Evolutionary conservation across 441 rosid species (phyloP).

Genomic region (Corymbia calophylla): DNA sequence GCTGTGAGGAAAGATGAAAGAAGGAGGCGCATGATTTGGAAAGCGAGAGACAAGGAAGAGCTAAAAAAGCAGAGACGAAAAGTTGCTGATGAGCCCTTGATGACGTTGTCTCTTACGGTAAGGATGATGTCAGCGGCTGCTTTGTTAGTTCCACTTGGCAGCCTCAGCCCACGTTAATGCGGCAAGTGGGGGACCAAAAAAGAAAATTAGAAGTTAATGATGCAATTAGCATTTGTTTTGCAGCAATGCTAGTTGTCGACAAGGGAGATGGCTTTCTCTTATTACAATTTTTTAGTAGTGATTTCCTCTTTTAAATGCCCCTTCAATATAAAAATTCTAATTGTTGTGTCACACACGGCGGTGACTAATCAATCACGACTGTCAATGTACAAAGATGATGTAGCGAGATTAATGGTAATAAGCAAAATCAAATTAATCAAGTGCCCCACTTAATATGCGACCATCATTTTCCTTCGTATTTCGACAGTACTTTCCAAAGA

Average conservation of each 20-base stretch:
- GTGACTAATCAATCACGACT: rapidly evolving
- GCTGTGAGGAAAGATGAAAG: background rate
- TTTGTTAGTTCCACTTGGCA: background rate
- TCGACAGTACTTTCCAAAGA: rapidly evolving
- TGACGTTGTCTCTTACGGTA: background rate
- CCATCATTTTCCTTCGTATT: background rate
- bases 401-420: rapidly evolving
- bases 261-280: background rate
- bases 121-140: background rate
- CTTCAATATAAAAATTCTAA: background rate
- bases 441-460: background rate
- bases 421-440: background rate
- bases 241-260: background rate
- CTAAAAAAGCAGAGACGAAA: background rate
- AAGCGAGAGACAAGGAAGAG: background rate
- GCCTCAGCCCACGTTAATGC: background rate
- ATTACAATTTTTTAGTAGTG: background rate
- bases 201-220: background rate
- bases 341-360: rapidly evolving
- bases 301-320: background rate
- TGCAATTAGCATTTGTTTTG: background rate
- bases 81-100: background rate
- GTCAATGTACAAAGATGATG: rapidly evolving
- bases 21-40: background rate
- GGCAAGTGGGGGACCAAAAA: background rate